Conservation (phyloP, 2,329 filamentous ascomycete genomes). For the Diaporthe sp. region DNA sequence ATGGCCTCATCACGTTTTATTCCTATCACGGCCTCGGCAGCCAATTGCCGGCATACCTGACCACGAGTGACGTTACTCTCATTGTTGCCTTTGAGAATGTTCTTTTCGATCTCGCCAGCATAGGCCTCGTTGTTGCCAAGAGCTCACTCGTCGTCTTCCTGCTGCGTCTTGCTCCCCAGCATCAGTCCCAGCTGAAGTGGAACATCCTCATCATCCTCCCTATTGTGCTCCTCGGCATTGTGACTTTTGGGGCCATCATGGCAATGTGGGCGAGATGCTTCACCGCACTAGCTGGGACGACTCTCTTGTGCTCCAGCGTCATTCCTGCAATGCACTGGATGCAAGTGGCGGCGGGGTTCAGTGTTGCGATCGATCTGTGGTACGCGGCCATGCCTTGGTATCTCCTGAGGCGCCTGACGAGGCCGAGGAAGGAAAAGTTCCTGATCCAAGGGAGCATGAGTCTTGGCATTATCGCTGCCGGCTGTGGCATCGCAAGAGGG, state of each 20-base stretch:
- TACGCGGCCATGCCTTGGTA: conserved; percentile 41
- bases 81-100: conserved; percentile 39
- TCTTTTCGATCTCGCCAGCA: conserved; percentile 39
- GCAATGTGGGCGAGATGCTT: conserved; percentile 41
- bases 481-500: conserved; percentile 38
- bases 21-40: conserved; percentile 41
- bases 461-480: conserved; percentile 38
- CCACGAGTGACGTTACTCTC: conserved; percentile 38
- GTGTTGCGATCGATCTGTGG: conserved; percentile 39
- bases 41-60: conserved; percentile 36
- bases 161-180: conserved; percentile 39
- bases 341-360: conserved; percentile 38
- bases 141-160: conserved; percentile 40
- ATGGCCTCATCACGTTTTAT: conserved; percentile 41
- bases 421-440: conserved; percentile 37
- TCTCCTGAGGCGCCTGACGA: conserved; percentile 37
- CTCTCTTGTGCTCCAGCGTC: conserved; percentile 34
- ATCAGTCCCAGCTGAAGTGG: conserved; percentile 38
- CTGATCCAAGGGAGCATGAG: conserved; percentile 41
- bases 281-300: conserved; percentile 30
- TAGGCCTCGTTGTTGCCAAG: conserved; percentile 40
- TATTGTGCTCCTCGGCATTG: conserved; percentile 38
- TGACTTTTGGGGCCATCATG: conserved; percentile 43
- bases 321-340: conserved; percentile 38
- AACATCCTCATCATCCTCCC: conserved; percentile 39